Evolutionary conservation across 2,329 filamentous ascomycete species (phyloP), one percentile per base, ranked within the genome.

Genomic region (Pseudocercospora vitis): DNA sequence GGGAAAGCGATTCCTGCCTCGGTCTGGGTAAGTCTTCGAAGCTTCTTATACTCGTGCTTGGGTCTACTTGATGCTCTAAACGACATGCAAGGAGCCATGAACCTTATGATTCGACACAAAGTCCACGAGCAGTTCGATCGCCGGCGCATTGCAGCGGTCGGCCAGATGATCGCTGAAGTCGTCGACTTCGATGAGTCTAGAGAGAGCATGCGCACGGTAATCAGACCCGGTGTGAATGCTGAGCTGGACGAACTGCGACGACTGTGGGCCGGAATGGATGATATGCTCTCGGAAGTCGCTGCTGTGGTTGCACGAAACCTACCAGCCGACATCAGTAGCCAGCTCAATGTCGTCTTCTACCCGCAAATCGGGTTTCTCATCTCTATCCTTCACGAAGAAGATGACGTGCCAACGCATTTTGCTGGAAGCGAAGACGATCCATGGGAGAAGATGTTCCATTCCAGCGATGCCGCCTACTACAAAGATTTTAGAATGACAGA

Each of bases 301-400:
- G 75, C 78, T 14, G 79, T 82, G n/a, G 76, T 96, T 52, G 81
- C 81, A 0, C 70, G 72, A 11, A 77, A 78, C 1, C 75, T 94
- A 16, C 86, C 91, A 1, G 76, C 80, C 55, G 76, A 79, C 14
- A 70, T 81, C 1, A 73, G 77, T 18, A 65, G 70, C 2, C 74
- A 78, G 9, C 70, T 87, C 28, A 91, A 91, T 50, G 95, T 95
- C 58, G 87, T 94, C 14, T 96, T 94, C 68, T 87, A 95, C 57
- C 92, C 91, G 0, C 91, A 96, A 65, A 82, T 96, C 31, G 94
- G 94, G 0, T 99, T 96, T 67, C 80, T 96, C 31, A 88, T 91
- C 2, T 84, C 87, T 0, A 84, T 95, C 12, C 80, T 80, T 1
- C 70, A 85, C 3, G 81, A 90, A 61, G 73, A 77, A 11, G 69